Conservation (phyloP, 192 early-diverging fungal species). For the Entophlyctis helioformis region DNA sequence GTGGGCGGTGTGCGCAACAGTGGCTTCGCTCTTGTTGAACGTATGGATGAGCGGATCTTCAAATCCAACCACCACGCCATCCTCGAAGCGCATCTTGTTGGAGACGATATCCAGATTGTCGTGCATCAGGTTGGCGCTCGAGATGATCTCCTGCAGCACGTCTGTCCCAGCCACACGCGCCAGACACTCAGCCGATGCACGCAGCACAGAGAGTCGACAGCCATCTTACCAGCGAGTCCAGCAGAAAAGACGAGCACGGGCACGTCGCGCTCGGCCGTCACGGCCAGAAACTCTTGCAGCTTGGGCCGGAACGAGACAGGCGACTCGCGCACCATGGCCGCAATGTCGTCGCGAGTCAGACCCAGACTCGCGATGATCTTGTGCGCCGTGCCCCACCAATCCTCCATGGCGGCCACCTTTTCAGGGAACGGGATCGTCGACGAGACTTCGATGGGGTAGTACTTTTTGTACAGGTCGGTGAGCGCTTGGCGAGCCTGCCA, state of each 20-base stretch:
- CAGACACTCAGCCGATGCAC: neutral
- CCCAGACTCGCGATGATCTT: conserved; percentile 32
- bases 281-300: conserved; percentile 22
- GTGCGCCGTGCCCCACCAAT: conserved; percentile 64
- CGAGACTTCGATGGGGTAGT: conserved; percentile 62
- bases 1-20: conserved; percentile 31
- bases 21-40: conserved; percentile 59
- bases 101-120: conserved; percentile 58
- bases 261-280: conserved; percentile 15
- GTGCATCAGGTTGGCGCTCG: conserved; percentile 19
- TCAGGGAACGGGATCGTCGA: conserved; percentile 29
- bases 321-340: conserved; percentile 30
- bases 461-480: conserved; percentile 41
- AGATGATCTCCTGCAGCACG: conserved; percentile 47
- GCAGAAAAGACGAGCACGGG: conserved; percentile 65
- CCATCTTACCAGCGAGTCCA: conserved; percentile 36
- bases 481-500: conserved; percentile 31
- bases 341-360: conserved; percentile 33
- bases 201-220: neutral
- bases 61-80: conserved; percentile 36
- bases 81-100: conserved; percentile 57
- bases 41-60: conserved; percentile 56
- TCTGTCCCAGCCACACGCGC: conserved; percentile 14
- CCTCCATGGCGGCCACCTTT: conserved; percentile 54
- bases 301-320: conserved; percentile 35